These are phyloP conservation scores for Aspergillus persii DNA, from an alignment of 2,329 filamentous ascomycete species.

Conservation along the genomic window DNA sequence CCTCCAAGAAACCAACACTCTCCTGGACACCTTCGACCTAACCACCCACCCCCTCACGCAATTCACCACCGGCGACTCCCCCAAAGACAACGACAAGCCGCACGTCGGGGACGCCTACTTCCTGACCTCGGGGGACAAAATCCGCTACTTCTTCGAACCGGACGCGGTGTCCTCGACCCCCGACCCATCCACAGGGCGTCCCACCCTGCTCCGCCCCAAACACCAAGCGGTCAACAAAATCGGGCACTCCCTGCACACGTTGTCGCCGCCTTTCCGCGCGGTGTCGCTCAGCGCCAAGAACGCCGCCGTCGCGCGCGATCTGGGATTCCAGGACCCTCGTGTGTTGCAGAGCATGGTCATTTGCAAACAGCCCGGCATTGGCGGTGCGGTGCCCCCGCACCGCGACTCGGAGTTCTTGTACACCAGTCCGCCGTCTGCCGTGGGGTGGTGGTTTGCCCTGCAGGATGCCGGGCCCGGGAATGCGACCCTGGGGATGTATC, in stretches of 20 bases:
- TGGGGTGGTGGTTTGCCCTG: conserved; percentile 96
- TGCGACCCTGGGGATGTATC: conserved; percentile 83
- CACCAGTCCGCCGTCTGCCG: conserved; percentile 80
- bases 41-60: conserved; percentile 85
- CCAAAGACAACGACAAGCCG: conserved; percentile 46
- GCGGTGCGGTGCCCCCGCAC: conserved; percentile 84
- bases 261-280: conserved; percentile 64
- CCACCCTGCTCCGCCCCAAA: conserved; percentile 73
- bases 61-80: conserved; percentile 80
- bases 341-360: conserved; percentile 95
- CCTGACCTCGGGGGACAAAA: conserved; percentile 80
- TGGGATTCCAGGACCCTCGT: conserved; percentile 74
- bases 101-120: conserved; percentile 97
- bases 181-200: conserved; percentile 46
- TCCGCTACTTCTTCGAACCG: conserved; percentile 97
- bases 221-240: conserved; percentile 85
- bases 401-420: conserved; percentile 93
- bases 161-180: conserved; percentile 65
- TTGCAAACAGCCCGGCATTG: conserved; percentile 96
- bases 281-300: conserved; percentile 50
- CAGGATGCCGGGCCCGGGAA: conserved; percentile 87
- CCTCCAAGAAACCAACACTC: conserved; percentile 68
- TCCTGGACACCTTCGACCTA: conserved; percentile 76
- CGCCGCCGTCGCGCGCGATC: conserved; percentile 63
- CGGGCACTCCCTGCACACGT: conserved; percentile 71